Evolutionary conservation across 164 flowering plant species (phyloP), one percentile per base, ranked within the genome.

Genomic region (Tetracentron sinense): DNA sequence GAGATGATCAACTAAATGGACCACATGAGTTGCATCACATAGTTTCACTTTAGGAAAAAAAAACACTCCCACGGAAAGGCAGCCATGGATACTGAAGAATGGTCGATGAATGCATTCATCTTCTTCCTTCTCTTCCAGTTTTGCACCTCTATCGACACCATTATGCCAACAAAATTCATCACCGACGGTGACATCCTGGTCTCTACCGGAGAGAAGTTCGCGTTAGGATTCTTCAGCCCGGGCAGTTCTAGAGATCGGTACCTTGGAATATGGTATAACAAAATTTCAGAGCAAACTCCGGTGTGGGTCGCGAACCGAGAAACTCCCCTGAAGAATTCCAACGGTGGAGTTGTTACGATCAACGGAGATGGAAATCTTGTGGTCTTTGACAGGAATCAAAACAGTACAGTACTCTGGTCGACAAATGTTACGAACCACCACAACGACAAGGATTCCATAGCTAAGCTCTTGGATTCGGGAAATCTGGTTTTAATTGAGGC

Each of bases 251-350:
- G 7, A 20, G 35, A 66, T 16, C 63, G 69, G 4, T 66, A 66
- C 26, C 15, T 52, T 1, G 69, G 69, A 35, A 66, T 51, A 16
- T 66, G 69, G 69, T 66, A 22, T 17, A n/a, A 52, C 27, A 27
- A 50, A 3, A 25, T 58, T 22, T n/a, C 68, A 17, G 47, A 22
- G 21, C 52, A 12, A 23, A 60, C 52, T 0, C 22, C 29, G 1
- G 59, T 54, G 29, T 60, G 70, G 69, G 56, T 59, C 17, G 69
- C 69, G 2, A 66, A 66, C 49, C 29, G 56, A 27, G 58, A 66
- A 7, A 38, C 22, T 14, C 70, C 70, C 17, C 8, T 67, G 12
- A 14, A 10, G 7, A 54, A 60, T 51, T 42, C 70, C 27, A 42
- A 54, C 17, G 70, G n/a, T n/a, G n/a, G 70, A 20, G 64, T 53